Evolutionary conservation across 129 eudicot genomes (phyloP).

Genomic region (Gnaphalium uliginosum): DNA sequence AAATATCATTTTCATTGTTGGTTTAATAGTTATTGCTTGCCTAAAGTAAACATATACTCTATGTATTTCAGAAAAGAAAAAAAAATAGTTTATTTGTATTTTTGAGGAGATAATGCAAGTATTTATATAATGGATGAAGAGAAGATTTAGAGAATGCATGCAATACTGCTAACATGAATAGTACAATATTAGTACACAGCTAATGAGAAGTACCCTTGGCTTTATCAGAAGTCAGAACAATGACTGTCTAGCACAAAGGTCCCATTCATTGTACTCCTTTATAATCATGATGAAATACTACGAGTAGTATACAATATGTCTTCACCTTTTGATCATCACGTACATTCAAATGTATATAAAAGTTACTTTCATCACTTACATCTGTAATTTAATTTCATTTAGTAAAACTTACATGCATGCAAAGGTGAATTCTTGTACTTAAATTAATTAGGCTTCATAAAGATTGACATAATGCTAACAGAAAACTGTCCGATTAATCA

Average conservation of each 20-base stretch:
- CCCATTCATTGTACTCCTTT: slow-evolving; percentile 35
- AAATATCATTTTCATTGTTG: no score
- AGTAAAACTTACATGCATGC: slow-evolving; percentile 24
- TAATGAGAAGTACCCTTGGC: slow-evolving; percentile 35
- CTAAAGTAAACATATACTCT: no score
- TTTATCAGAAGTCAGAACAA: slow-evolving; percentile 39
- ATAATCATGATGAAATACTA: slow-evolving; percentile 32
- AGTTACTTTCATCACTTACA: slow-evolving; percentile 28
- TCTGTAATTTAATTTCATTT: slow-evolving; percentile 20
- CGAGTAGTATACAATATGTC: slow-evolving; percentile 36
- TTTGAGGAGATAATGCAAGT: background rate
- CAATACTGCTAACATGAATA: slow-evolving; percentile 33
- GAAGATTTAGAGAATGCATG: slow-evolving; percentile 34
- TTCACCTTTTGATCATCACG: slow-evolving; percentile 31
- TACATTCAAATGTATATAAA: slow-evolving; percentile 23
- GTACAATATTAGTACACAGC: slow-evolving; percentile 20
- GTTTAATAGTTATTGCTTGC: no score
- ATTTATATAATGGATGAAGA: background rate
- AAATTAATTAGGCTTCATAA: slow-evolving; percentile 1
- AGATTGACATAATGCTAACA: slow-evolving; percentile 4
- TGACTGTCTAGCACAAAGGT: slow-evolving; percentile 34
- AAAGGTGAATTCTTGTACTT: slow-evolving; percentile 17
- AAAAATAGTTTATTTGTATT: no score
- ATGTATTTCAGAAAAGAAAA: no score
- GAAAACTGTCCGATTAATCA: no score